A percentile compares a stretch with the other conserved stretches of the same genome.
Conservation (phyloP, 2,329 filamentous ascomycete species). For the Arthrinium phaeospermum region DNA sequence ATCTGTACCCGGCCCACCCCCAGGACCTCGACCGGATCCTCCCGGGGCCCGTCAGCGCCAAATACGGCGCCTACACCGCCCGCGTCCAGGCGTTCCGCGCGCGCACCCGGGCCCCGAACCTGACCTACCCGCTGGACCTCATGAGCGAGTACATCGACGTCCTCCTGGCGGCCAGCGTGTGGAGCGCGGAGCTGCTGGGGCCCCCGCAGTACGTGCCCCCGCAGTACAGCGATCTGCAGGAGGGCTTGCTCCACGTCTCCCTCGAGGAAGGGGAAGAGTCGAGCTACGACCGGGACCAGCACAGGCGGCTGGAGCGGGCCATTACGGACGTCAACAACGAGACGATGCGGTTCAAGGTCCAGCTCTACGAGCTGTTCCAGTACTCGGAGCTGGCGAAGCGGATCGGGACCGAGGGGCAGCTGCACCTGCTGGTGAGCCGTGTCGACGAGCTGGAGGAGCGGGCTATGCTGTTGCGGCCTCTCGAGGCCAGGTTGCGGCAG, state of each 20-base stretch:
- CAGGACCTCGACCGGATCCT: background rate
- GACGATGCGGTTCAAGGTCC: constrained; percentile 7
- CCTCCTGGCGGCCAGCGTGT: background rate
- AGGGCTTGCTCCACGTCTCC: background rate
- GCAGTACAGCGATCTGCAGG: background rate
- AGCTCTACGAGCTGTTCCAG: background rate
- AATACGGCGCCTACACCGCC: background rate
- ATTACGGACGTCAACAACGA: background rate
- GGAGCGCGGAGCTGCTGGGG: background rate
- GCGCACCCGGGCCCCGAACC: background rate
- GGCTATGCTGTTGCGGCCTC: background rate
- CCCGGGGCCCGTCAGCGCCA: background rate
- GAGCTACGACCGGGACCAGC: background rate
- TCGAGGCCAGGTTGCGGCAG: background rate
- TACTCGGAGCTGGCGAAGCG: background rate
- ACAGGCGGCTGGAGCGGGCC: background rate
- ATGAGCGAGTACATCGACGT: background rate
- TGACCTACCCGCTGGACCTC: too few species aligned
- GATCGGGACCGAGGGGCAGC: background rate
- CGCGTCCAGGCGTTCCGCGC: background rate
- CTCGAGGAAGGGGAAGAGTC: background rate
- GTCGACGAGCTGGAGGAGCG: background rate
- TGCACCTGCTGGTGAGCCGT: background rate
- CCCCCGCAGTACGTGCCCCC: background rate
- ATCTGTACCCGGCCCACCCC: background rate